Conservation (phyloP, 169 alveolate genomes). For the Eimeria maxima region DNA sequence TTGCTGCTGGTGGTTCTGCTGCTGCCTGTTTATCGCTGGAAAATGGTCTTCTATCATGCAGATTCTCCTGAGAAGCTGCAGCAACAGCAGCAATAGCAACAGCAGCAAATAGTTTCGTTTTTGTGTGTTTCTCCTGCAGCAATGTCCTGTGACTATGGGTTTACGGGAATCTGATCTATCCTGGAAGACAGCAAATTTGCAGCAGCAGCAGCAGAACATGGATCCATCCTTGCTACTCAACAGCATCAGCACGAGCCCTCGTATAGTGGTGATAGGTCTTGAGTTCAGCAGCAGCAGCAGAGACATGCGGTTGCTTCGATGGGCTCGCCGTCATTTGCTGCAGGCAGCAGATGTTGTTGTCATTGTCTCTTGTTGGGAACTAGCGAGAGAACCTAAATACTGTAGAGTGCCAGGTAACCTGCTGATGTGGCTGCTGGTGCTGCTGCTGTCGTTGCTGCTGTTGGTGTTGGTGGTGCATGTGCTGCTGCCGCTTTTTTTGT, state of each 20-base stretch:
- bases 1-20: no score
- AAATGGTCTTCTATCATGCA: no score
- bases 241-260: background rate
- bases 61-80: no score
- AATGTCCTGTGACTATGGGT: background rate
- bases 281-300: conserved; percentile 40
- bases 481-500: background rate
- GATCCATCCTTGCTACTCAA: no score
- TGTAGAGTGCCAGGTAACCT: conserved; percentile 1
- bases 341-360: conserved; percentile 37
- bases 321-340: conserved; percentile 55
- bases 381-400: conserved; percentile 56
- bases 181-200: background rate
- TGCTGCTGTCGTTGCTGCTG: background rate
- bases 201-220: background rate
- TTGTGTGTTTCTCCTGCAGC: conserved; percentile 10
- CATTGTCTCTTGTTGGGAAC: conserved; percentile 60
- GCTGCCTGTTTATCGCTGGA: no score
- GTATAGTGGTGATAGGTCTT: conserved; percentile 23
- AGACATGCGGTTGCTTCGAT: conserved; percentile 24
- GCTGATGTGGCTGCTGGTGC: conserved; percentile 19
- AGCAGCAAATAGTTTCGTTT: background rate
- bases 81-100: no score
- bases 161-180: background rate
- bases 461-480: no score